Percentiles rank a stretch among this genome's conserved stretches.
Evolutionary conservation across 768 basidiomycete genomes (phyloP).

Genomic region (Russula dissimulans): DNA sequence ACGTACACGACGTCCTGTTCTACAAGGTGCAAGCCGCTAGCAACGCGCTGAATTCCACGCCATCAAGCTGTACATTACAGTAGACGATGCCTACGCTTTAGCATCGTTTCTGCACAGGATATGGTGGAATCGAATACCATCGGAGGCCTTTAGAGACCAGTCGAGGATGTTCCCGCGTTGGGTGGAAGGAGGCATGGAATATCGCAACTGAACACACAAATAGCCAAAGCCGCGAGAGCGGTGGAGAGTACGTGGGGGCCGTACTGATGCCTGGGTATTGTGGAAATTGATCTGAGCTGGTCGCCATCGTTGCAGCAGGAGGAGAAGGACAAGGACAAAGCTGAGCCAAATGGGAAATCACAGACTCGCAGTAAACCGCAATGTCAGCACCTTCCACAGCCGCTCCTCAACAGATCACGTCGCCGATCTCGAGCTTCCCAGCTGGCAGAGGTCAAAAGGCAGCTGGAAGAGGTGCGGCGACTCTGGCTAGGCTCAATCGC

Average conservation of each 20-base stretch:
- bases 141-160: conserved; percentile 64
- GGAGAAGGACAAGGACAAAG: too few relatives aligned
- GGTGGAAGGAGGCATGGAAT: conserved; percentile 80
- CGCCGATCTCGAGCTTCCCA: conserved; percentile 80
- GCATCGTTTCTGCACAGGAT: not conserved
- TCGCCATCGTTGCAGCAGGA: not conserved
- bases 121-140: conserved; percentile 36
- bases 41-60: conserved; percentile 71
- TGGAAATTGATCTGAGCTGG: not conserved
- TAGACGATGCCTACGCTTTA: not conserved
- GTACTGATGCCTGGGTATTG: conserved; percentile 11
- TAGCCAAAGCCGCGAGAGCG: not conserved
- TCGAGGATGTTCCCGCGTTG: conserved; percentile 73
- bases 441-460: conserved; percentile 80
- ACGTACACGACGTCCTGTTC: conserved; percentile 73
- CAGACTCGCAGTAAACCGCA: not conserved
- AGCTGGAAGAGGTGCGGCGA: conserved; percentile 77
- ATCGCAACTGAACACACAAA: conserved; percentile 49
- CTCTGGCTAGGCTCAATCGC: not conserved
- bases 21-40: conserved; percentile 73
- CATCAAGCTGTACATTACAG: conserved; percentile 50
- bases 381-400: conserved; percentile 4
- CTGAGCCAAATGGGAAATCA: not conserved
- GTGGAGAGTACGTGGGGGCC: not conserved
- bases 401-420: conserved; percentile 62